Base-by-base conservation (phyloP, 2,329 filamentous ascomycete species). In the Intubia oerlemansii region DNA sequence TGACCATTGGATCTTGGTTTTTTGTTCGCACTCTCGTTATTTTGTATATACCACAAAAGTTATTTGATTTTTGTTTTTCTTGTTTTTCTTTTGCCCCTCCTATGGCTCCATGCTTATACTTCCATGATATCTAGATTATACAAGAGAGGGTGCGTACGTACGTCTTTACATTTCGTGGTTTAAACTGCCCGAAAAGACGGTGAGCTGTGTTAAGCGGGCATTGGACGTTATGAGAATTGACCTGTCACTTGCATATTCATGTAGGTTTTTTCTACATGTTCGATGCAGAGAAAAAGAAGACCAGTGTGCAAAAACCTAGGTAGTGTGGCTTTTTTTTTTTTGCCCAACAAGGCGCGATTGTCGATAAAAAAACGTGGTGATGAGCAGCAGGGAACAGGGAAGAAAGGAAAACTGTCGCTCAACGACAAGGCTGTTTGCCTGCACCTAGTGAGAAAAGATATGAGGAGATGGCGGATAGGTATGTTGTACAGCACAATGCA, bases 11-110 rank as follows among this genome's bases (percentile, higher is more conserved):
- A 20, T 17, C 8, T 23, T 5, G 10, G 18, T 17, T 13, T 19
- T 27, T 11, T 13, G 14, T 28, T 23, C 17, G 23, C 12, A 12
- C 7, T 28, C n/a, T 32, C 19, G 19, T 29, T 14, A 17, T 16
- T 25, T 11, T 18, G 22, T 29, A 31, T 42, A 52, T 52, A 53
- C 50, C 49, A 51, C 42, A 48, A 47, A 48, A 49, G 42, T 47
- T 48, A 24, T 34, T 40, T 32, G 23, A 35, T 27, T 24, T 29
- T 16, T 17, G 10, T 12, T 30, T 17, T 20, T 12, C 11, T n/a
- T n/a, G n/a, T n/a, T n/a, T n/a, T n/a, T n/a, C n/a, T n/a, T n/a
- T n/a, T n/a, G n/a, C n/a, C n/a, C n/a, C n/a, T n/a, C n/a, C n/a
- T n/a, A n/a, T n/a, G n/a, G n/a, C n/a, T n/a, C n/a, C n/a, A n/a